These are phyloP conservation scores for Didymella segeticola DNA, from an alignment of 2,329 filamentous ascomycete genomes.

Conservation along the genomic window DNA sequence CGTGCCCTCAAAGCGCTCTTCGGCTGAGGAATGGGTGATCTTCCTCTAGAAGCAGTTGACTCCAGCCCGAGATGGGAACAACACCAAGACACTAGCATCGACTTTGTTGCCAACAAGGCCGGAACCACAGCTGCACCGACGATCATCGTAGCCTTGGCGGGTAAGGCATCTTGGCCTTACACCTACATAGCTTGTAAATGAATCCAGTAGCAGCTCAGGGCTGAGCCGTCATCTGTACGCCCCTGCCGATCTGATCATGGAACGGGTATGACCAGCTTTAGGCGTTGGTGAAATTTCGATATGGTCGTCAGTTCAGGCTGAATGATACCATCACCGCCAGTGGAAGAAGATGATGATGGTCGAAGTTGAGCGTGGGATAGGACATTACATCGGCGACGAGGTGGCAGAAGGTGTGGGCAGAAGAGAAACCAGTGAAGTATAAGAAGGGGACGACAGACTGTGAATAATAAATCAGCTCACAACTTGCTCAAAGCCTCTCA, in stretches of 20 bases:
- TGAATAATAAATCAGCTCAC: constrained; percentile 30
- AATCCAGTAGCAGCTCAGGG: not conserved
- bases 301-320: constrained; percentile 30
- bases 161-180: not conserved
- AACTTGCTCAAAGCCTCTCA: constrained; percentile 37
- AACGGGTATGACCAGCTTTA: not conserved
- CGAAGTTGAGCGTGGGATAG: constrained; percentile 2
- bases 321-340: constrained; percentile 26
- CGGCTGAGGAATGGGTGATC: not conserved
- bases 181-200: not conserved
- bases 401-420: not conserved
- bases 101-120: not conserved
- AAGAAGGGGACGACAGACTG: constrained; percentile 22
- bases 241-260: constrained; percentile 30
- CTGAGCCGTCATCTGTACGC: not conserved
- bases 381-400: not conserved
- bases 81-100: not conserved
- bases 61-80: not conserved
- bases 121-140: not conserved
- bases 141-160: not conserved
- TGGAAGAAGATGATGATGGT: constrained; percentile 25
- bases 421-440: constrained; percentile 19
- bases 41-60: not conserved
- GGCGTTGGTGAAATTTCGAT: constrained; percentile 14
- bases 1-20: not conserved